Evolutionary conservation across 2,329 filamentous ascomycete genomes (phyloP).

Genomic region (Clonostachys sp.): DNA sequence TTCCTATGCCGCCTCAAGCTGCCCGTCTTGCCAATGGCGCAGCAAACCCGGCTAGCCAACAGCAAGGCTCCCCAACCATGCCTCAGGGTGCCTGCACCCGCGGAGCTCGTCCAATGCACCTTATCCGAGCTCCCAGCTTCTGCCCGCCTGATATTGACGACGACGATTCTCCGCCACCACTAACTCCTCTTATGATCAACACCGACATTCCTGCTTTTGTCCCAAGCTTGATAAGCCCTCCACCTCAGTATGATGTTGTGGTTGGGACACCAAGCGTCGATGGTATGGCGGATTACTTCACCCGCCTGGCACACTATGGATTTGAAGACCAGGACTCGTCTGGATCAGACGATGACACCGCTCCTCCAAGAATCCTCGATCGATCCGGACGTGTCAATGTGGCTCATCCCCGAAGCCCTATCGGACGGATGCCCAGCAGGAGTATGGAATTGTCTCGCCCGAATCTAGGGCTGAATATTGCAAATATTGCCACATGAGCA

Average conservation of each 20-base stretch:
- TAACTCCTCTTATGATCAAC: slow-evolving; percentile 10
- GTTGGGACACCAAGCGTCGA: slow-evolving; percentile 65
- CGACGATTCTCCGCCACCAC: slow-evolving; percentile 41
- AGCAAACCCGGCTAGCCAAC: slow-evolving; percentile 21
- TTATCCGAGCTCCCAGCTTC: slow-evolving; percentile 78
- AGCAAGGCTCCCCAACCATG: slow-evolving; percentile 6
- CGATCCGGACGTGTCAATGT: slow-evolving; percentile 53
- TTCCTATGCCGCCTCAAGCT: slow-evolving; percentile 48
- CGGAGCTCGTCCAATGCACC: slow-evolving; percentile 70
- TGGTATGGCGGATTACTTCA: slow-evolving; percentile 81
- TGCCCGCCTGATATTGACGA: slow-evolving; percentile 85
- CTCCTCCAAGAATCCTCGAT: slow-evolving; percentile 39
- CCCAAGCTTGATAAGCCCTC: slow-evolving; percentile 62
- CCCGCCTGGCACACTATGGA: slow-evolving; percentile 71
- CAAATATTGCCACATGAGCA: not conserved
- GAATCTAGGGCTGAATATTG: slow-evolving; percentile 4
- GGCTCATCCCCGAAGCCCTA: slow-evolving; percentile 50
- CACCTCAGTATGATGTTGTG: slow-evolving; percentile 78
- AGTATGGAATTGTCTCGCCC: slow-evolving; percentile 49
- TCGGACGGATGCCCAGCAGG: slow-evolving; percentile 47
- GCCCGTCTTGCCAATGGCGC: slow-evolving; percentile 40
- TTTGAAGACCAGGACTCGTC: slow-evolving; percentile 34
- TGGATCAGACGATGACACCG: slow-evolving; percentile 38
- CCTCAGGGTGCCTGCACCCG: not conserved
- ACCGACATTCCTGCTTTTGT: not conserved